These are phyloP conservation scores for Metschnikowia lachancei DNA, from an alignment of 805 yeast genomes.

Conservation along the genomic window DNA sequence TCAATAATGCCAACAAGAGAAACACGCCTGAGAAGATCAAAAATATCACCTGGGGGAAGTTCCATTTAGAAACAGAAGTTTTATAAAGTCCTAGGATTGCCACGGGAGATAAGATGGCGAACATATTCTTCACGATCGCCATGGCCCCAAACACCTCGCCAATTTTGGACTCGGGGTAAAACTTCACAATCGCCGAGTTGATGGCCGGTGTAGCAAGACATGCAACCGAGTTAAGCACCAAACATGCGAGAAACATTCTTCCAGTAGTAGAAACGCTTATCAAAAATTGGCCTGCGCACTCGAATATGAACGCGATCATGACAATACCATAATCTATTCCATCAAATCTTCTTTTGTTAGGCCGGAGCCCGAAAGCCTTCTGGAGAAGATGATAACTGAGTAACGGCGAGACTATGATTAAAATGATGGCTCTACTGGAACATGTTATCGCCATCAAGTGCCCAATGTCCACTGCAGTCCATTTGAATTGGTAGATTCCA, in stretches of 20 bases:
- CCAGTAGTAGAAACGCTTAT: conserved; percentile 32
- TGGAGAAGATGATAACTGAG: conserved; percentile 37
- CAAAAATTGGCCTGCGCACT: conserved; percentile 37
- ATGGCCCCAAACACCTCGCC: conserved; percentile 77
- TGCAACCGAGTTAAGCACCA: conserved; percentile 42
- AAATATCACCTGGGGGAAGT: conserved; percentile 32
- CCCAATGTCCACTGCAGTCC: conserved; percentile 57
- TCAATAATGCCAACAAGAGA: conserved; percentile 1
- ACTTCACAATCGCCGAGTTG: conserved; percentile 59
- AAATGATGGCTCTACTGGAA: conserved; percentile 44
- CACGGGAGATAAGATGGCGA: conserved; percentile 50
- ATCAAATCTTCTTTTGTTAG: conserved; percentile 48
- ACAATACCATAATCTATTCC: conserved; percentile 44
- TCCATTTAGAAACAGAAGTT: conserved; percentile 24
- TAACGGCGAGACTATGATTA: conserved; percentile 54
- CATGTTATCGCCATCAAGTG: conserved; percentile 53
- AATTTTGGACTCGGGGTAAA: conserved; percentile 52
- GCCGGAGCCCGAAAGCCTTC: conserved; percentile 27
- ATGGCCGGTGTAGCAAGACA: conserved; percentile 48
- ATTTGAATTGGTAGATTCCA: conserved; percentile 50
- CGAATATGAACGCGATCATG: conserved; percentile 36
- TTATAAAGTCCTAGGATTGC: conserved; percentile 46
- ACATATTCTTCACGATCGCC: conserved; percentile 53
- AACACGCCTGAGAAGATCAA: conserved; percentile 17
- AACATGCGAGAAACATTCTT: conserved; percentile 29